Evolutionary conservation across 352 stramenopile species (phyloP), one percentile per base, ranked within the genome.

Genomic region (Phytophthora kernoviae): DNA sequence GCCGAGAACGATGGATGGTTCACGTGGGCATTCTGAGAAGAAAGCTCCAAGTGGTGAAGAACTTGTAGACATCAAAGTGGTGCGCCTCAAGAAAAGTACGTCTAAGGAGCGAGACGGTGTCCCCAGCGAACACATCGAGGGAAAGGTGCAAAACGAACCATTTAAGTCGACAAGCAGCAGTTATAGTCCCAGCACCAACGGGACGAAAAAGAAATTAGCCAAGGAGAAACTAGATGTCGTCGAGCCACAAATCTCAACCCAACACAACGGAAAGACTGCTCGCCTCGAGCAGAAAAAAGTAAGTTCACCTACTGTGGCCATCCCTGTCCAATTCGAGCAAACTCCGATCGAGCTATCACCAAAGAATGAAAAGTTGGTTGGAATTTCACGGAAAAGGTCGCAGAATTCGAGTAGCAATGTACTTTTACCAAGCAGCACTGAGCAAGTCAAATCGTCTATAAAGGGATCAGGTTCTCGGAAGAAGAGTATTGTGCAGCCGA

Each of bases 311-410:
- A 32, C 33, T 48, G 17, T 44, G 39, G 15, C n/a, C 39, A 44
- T 21, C 39, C n/a, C 4, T 40, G 7, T 20, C 7, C 26, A 45
- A 17, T 0, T 34, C 17, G 42, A 33, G n/a, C 17, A 48, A 58
- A 15, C 32, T 17, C 9, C 8, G 12, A 42, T 47, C 36, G 8
- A 24, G 30, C 40, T 40, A 34, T 21, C 52, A 49, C 15, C 36
- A 2, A 34, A 58, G 18, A 22, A 18, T 4, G 24, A 55, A 34
- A 64, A 47, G 8, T 4, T 46, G 15, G 41, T 11, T 18, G 20
- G 5, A n/a, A 6, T 34, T 44, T 26, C 24, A 15, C 51, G 57
- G 17, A 71, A 49, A 45, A 67, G 51, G 22, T 67, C 62, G n/a
- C 2, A 58, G 24, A 62, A 21, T 22, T 46, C 50, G 32, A 33